phyloP scores from a whole-genome alignment of 2,329 filamentous ascomycete genomes.

The Sporothrix dimorphospora region DNA sequence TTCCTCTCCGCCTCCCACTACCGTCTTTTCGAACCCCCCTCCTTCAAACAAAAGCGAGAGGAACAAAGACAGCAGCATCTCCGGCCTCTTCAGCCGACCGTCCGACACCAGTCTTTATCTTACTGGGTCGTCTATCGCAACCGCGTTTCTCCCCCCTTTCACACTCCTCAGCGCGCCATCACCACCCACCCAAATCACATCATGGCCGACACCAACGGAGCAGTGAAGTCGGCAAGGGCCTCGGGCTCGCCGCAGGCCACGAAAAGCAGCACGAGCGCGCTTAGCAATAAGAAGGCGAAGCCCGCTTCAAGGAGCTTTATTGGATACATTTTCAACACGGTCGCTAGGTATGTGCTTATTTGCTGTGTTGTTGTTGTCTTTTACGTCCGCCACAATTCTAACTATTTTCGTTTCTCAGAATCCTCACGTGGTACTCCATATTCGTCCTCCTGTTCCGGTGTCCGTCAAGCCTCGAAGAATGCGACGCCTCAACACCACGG shows the following conservation, averaged over 20 bases:
- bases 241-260: slow-evolving; percentile 9
- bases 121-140: not conserved
- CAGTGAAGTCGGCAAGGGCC: slow-evolving; percentile 7
- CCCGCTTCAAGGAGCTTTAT: slow-evolving; percentile 6
- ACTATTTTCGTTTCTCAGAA: slow-evolving; percentile 50
- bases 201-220: slow-evolving; percentile 27
- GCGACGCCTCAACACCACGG: slow-evolving; percentile 70
- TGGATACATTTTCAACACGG: slow-evolving; percentile 20
- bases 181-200: not conserved
- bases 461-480: slow-evolving; percentile 67
- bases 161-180: slow-evolving; percentile 1
- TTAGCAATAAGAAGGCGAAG: not conserved
- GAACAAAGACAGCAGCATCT: not conserved
- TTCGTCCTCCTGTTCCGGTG: slow-evolving; percentile 81
- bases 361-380: not conserved
- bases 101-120: not conserved
- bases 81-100: not conserved
- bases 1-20: not conserved
- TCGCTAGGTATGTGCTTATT: slow-evolving; percentile 24
- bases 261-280: not conserved
- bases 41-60: not conserved
- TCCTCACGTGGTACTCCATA: slow-evolving; percentile 85
- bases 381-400: not conserved
- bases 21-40: not conserved
- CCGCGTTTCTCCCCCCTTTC: not conserved